Conservation (phyloP, 1,284 basidiomycete species). For the Moniliophthora roreri region DNA sequence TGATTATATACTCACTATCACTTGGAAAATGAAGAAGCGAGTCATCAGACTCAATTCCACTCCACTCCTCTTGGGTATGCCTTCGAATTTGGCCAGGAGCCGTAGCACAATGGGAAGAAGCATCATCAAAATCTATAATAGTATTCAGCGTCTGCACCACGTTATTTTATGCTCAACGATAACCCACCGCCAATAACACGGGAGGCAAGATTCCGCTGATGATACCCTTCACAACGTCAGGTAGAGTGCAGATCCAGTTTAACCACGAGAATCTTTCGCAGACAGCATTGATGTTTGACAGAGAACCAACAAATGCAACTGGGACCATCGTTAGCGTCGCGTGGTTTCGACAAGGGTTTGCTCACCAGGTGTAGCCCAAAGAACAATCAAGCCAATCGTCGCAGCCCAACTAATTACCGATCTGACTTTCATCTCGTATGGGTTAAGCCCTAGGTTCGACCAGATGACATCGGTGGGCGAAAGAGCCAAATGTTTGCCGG, state of each 20-base stretch:
- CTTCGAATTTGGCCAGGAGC: constrained; percentile 76
- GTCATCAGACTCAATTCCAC: constrained; percentile 91
- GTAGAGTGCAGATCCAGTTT: constrained; percentile 80
- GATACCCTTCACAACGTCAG: constrained; percentile 70
- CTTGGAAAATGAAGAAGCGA: constrained; percentile 90
- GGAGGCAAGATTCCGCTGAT: constrained; percentile 89
- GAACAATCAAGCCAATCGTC: constrained; percentile 66
- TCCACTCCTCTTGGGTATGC: constrained; percentile 77
- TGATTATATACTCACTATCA: constrained; percentile 59
- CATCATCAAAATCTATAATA: constrained; percentile 71
- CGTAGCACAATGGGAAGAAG: constrained; percentile 86
- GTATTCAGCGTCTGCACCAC: too few species aligned
- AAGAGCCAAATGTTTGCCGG: constrained; percentile 66
- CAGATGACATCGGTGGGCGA: constrained; percentile 89
- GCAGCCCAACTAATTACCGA: constrained; percentile 56
- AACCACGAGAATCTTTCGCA: constrained; percentile 71
- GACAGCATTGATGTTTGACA: constrained; percentile 82
- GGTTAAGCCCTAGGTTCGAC: constrained; percentile 86
- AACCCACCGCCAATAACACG: constrained; percentile 71
- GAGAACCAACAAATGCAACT: constrained; percentile 83
- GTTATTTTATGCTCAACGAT: constrained; percentile 85
- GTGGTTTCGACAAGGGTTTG: constrained; percentile 4
- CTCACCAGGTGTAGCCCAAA: constrained; percentile 73
- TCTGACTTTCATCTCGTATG: constrained; percentile 72
- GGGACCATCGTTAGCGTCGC: constrained; percentile 13